phyloP scores from a whole-genome alignment of 805 yeast species.

The Hanseniaspora taiwanica region DNA sequence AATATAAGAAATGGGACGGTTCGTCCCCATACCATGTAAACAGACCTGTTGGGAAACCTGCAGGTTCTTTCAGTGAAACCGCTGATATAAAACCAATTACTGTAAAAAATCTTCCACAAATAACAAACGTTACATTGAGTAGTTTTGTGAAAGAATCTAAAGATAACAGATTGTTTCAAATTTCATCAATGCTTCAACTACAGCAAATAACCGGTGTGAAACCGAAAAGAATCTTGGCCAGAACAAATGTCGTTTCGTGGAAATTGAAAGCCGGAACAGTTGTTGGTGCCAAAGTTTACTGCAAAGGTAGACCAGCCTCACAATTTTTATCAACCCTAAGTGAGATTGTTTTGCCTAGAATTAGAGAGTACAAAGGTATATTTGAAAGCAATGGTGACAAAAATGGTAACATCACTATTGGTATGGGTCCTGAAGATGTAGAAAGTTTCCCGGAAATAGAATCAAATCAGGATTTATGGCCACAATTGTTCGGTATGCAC shows the following conservation, averaged over 20 bases:
- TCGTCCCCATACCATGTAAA: conserved; percentile 79
- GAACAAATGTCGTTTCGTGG: conserved; percentile 75
- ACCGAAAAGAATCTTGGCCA: conserved; percentile 60
- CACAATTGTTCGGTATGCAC: conserved; percentile 74
- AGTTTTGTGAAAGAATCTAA: conserved; percentile 65
- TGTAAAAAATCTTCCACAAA: conserved; percentile 57
- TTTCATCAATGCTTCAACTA: conserved; percentile 64
- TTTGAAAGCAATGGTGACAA: conserved; percentile 68
- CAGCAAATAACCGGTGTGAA: conserved; percentile 92
- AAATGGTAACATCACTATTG: conserved; percentile 77
- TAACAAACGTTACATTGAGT: conserved; percentile 57
- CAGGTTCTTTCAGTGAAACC: conserved; percentile 60
- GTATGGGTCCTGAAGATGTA: conserved; percentile 64
- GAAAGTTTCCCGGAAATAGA: conserved; percentile 88
- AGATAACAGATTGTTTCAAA: conserved; percentile 55
- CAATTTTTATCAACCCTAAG: conserved; percentile 80
- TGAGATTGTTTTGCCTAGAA: conserved; percentile 86
- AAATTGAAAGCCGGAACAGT: conserved; percentile 74
- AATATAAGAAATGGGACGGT: conserved; percentile 75
- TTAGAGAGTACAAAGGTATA: conserved; percentile 76
- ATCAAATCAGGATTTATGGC: conserved; percentile 80
- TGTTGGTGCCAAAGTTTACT: conserved; percentile 77
- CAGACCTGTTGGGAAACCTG: conserved; percentile 65
- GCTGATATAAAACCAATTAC: conserved; percentile 59
- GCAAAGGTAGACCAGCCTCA: conserved; percentile 68